Percentiles rank a stretch among this genome's conserved stretches.
Evolutionary conservation across 495 filamentous ascomycete species (phyloP).

Genomic region (Aspergillus homomorphus): DNA sequence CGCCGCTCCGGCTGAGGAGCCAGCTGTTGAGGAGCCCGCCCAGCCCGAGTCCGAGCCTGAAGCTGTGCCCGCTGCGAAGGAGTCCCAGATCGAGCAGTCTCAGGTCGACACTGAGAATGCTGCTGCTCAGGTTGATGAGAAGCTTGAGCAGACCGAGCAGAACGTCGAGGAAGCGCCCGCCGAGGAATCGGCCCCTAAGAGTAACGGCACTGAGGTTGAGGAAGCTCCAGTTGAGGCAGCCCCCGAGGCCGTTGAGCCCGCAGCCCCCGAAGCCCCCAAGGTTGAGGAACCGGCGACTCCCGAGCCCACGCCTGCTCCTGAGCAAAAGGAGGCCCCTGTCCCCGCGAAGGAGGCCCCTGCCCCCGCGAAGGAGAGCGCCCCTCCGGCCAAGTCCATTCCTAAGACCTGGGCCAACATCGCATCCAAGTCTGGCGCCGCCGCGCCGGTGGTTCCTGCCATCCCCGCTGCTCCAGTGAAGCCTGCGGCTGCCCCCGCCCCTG

Average conservation of each 20-base stretch:
- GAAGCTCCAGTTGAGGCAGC: slow-evolving; percentile 27
- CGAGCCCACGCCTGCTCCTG: slow-evolving; percentile 45
- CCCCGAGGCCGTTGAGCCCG: slow-evolving; percentile 16
- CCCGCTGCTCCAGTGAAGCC: slow-evolving; percentile 40
- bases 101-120: slow-evolving; percentile 33
- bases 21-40: slow-evolving; percentile 16
- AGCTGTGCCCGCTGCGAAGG: slow-evolving; percentile 25
- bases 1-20: slow-evolving; percentile 26
- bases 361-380: slow-evolving; percentile 43
- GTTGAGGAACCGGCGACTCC: slow-evolving; percentile 52
- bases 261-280: slow-evolving; percentile 47
- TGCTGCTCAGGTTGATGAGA: slow-evolving; percentile 56
- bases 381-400: slow-evolving; percentile 51
- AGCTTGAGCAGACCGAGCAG: slow-evolving; percentile 49
- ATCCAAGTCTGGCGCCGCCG: slow-evolving; percentile 42
- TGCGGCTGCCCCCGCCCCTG: slow-evolving; percentile 32
- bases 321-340: slow-evolving; percentile 47
- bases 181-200: slow-evolving; percentile 35
- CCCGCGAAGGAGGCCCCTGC: slow-evolving; percentile 47
- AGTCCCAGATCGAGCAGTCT: slow-evolving; percentile 28
- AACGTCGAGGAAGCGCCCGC: slow-evolving; percentile 30
- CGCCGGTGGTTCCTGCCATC: slow-evolving; percentile 37
- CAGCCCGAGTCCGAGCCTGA: slow-evolving; percentile 17
- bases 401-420: slow-evolving; percentile 93
- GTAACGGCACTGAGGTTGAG: slow-evolving; percentile 40